Percentiles rank a stretch among this genome's conserved stretches.
Conservation (phyloP, 345 rosid species). For the Alliaria petiolata region DNA sequence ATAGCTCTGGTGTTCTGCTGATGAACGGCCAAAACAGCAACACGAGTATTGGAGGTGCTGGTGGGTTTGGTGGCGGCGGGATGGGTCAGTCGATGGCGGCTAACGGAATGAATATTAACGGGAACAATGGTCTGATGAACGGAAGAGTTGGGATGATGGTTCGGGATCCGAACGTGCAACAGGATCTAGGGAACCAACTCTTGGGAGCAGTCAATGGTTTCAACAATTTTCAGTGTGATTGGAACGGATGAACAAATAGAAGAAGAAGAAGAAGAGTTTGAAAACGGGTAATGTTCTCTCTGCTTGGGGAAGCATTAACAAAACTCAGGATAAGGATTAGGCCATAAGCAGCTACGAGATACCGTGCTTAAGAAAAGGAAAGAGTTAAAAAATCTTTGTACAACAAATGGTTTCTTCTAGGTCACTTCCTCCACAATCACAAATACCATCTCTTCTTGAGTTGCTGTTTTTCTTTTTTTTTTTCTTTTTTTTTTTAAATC, state of each 20-base stretch:
- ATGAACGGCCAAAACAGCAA: conserved; percentile 47
- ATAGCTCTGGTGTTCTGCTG: conserved; percentile 44
- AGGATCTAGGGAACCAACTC: conserved; percentile 76
- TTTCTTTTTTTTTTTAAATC: neutral
- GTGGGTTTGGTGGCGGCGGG: conserved; percentile 52
- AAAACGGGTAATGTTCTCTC: neutral
- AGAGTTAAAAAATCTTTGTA: conserved; percentile 14
- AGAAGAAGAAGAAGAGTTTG: neutral
- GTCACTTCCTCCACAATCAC: neutral
- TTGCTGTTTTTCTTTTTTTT: neutral
- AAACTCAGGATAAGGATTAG: conserved; percentile 2
- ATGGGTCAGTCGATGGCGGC: conserved; percentile 51
- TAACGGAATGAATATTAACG: conserved; percentile 54
- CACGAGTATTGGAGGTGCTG: conserved; percentile 41
- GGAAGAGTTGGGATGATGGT: conserved; percentile 67
- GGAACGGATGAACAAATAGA: conserved; percentile 36
- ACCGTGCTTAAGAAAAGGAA: conserved; percentile 12
- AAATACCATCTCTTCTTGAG: conserved; percentile 9
- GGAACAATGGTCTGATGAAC: conserved; percentile 48
- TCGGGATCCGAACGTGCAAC: conserved; percentile 65
- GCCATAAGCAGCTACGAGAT: conserved; percentile 2
- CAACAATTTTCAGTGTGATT: conserved; percentile 75
- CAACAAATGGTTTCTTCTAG: conserved; percentile 16
- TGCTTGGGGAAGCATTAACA: conserved; percentile 10
- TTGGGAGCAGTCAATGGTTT: conserved; percentile 76